Conservation (phyloP, 345 rosid species). For the Chamaenerion angustifolium region DNA sequence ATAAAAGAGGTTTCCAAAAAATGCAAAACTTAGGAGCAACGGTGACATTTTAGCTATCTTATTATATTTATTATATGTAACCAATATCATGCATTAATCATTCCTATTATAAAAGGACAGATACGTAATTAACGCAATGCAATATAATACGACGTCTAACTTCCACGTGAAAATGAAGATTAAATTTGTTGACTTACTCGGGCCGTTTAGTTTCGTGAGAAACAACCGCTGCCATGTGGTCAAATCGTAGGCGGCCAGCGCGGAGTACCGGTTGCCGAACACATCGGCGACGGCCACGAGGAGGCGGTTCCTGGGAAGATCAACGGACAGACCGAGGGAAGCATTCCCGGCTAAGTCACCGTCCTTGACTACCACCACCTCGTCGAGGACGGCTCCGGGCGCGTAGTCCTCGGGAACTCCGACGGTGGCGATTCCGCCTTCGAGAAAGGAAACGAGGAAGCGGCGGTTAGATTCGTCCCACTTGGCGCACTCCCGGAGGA, state of each 20-base stretch:
- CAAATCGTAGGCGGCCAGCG: conserved; percentile 76
- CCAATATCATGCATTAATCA: too few relatives aligned
- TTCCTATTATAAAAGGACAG: background rate
- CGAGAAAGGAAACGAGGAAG: conserved; percentile 69
- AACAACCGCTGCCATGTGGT: conserved; percentile 68
- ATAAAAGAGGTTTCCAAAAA: too few relatives aligned
- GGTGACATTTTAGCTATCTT: too few relatives aligned
- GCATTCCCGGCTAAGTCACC: conserved; percentile 54
- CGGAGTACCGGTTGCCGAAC: conserved; percentile 42
- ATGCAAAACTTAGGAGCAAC: too few relatives aligned
- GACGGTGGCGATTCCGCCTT: conserved; percentile 64
- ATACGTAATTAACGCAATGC: background rate
- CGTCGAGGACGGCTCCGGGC: conserved; percentile 23
- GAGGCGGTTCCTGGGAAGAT: conserved; percentile 54
- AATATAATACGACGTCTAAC: background rate
- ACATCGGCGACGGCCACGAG: conserved; percentile 56
- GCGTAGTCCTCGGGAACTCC: conserved; percentile 26
- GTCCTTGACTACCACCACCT: conserved; percentile 49
- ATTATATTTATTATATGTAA: too few relatives aligned
- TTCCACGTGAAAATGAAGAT: background rate
- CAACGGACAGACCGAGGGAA: conserved; percentile 52
- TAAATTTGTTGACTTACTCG: conserved; percentile 21
- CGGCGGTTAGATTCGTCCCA: conserved; percentile 64
- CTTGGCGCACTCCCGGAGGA: conserved; percentile 76
- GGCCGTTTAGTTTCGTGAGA: conserved; percentile 44